Percentiles rank a stretch among this genome's conserved stretches.
These are phyloP conservation scores for Lactarius indigo DNA, from an alignment of 768 basidiomycete species.

Conservation along the genomic window DNA sequence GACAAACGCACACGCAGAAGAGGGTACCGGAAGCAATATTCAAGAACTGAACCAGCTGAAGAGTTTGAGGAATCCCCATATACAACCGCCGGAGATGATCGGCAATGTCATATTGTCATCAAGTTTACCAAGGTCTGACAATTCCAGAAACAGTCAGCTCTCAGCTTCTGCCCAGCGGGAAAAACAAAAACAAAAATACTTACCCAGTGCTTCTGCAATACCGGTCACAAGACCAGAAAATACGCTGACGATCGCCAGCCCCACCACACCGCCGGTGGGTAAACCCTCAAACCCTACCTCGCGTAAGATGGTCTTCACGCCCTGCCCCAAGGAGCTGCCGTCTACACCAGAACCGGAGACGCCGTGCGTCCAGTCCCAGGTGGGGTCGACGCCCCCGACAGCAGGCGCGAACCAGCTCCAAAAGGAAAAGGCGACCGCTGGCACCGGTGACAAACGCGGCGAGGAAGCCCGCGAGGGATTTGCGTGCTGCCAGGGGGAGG, in stretches of 20 bases:
- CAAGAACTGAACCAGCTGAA: constrained; percentile 35
- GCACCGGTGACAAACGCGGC: constrained; percentile 76
- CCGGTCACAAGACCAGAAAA: constrained; percentile 78
- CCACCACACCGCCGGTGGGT: constrained; percentile 41
- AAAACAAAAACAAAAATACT: constrained; percentile 33
- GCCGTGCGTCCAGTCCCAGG: constrained; percentile 58
- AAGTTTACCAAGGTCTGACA: constrained; percentile 70
- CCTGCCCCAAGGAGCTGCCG: constrained; percentile 23
- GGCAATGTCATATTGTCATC: constrained; percentile 93
- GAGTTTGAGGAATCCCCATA: constrained; percentile 53
- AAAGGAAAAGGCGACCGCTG: constrained; percentile 61
- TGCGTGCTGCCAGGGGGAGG: constrained; percentile 74
- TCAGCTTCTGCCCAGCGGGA: neutral
- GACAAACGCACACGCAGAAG: neutral
- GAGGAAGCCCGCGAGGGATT: constrained; percentile 80
- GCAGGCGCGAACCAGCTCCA: constrained; percentile 62
- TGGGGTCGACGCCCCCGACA: constrained; percentile 38
- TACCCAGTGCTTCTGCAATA: constrained; percentile 86
- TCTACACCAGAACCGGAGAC: constrained; percentile 34
- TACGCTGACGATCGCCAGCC: constrained; percentile 53
- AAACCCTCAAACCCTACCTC: constrained; percentile 23
- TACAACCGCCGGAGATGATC: constrained; percentile 74
- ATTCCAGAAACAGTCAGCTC: neutral
- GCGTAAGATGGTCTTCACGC: constrained; percentile 31
- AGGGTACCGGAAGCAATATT: neutral